Conservation (phyloP, 805 yeast species). For the Isabelozyma rhagii region DNA sequence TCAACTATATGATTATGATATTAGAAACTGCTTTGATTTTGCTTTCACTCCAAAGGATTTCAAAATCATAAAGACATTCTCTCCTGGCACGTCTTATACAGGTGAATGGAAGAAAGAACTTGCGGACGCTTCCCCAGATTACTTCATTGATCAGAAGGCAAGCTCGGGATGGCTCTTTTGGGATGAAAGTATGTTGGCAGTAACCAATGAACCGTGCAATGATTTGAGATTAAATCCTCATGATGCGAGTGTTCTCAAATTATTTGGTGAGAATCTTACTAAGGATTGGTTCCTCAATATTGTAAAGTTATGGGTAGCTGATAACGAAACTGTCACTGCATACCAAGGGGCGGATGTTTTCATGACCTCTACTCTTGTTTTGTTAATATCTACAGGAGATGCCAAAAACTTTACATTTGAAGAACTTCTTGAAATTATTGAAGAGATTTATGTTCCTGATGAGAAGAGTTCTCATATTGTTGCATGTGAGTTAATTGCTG, state of each 20-base stretch:
- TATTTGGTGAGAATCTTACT: constrained; percentile 45
- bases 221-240: constrained; percentile 28
- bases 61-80: constrained; percentile 40
- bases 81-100: constrained; percentile 33
- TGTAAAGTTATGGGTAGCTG: constrained; percentile 52
- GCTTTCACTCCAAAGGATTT: constrained; percentile 30
- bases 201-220: constrained; percentile 28
- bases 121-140: constrained; percentile 46
- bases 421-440: constrained; percentile 52
- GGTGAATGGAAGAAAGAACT: constrained; percentile 50
- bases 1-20: constrained; percentile 47
- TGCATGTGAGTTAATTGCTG: constrained; percentile 66
- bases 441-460: constrained; percentile 51
- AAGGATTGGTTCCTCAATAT: constrained; percentile 58
- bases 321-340: constrained; percentile 65
- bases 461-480: constrained; percentile 79
- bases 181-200: constrained; percentile 54
- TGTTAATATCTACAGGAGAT: constrained; percentile 45
- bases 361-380: constrained; percentile 48
- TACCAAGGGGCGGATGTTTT: constrained; percentile 66
- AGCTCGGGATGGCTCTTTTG: constrained; percentile 73
- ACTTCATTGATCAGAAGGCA: constrained; percentile 55
- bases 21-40: constrained; percentile 41
- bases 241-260: constrained; percentile 42
- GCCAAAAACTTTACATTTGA: constrained; percentile 41